Conservation (phyloP, 2,329 filamentous ascomycete species). For the Cladosporium phlei region DNA sequence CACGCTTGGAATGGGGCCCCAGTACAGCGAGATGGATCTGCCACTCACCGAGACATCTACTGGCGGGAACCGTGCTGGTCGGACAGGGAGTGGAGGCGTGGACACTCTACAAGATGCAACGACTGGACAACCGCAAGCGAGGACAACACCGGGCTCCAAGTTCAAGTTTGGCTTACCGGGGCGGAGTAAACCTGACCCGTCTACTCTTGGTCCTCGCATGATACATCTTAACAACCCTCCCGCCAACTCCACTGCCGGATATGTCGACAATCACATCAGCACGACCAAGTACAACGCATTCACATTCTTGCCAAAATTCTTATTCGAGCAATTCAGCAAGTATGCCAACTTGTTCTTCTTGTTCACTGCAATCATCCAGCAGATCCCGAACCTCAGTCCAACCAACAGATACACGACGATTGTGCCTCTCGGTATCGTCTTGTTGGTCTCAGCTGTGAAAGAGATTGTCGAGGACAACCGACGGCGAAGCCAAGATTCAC, state of each 20-base stretch:
- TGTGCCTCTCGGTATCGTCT: conserved; percentile 81
- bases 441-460: conserved; percentile 92
- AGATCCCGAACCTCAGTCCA: conserved; percentile 90
- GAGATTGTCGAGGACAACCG: conserved; percentile 92
- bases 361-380: conserved; percentile 89
- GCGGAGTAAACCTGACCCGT: conserved; percentile 76
- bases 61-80: conserved; percentile 34
- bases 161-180: conserved; percentile 89
- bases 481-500: conserved; percentile 77
- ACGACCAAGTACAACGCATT: conserved; percentile 95
- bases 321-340: conserved; percentile 98
- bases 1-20: conserved; percentile 76
- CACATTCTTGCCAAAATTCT: conserved; percentile 92
- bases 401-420: conserved; percentile 97
- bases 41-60: conserved; percentile 76
- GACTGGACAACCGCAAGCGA: conserved; percentile 15
- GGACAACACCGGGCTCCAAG: conserved; percentile 58
- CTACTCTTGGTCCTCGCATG: conserved; percentile 82
- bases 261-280: conserved; percentile 93
- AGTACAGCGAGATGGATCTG: conserved; percentile 97
- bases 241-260: conserved; percentile 83
- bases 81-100: conserved; percentile 35
- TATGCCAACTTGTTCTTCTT: conserved; percentile 99
- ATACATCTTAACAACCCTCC: conserved; percentile 96
- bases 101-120: conserved; percentile 13